Evolutionary conservation across 2,329 filamentous ascomycete genomes (phyloP), one percentile per base, ranked within the genome.

Genomic region (Colletotrichum endophyticum): DNA sequence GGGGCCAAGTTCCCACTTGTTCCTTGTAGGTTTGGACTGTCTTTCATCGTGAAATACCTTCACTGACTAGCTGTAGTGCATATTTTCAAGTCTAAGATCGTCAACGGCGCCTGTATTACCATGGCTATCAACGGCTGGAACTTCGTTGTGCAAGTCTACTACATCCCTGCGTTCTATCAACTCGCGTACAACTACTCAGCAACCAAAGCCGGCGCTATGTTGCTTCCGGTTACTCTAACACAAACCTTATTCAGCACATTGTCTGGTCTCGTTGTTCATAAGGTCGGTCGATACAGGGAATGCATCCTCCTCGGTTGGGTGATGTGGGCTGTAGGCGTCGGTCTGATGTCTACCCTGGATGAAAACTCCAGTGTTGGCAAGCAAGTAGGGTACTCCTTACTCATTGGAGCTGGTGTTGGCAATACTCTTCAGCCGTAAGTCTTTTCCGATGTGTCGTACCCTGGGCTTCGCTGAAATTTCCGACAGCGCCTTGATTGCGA

Each of bases 41-140:
- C 8, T 6, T 8, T 34, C 12, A 78, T 76, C 49, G 78, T 67
- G 13, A 36, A 79, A 13, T 66, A 19, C 13, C 78, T 78, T 8
- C 12, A 39, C 85, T 81, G 5, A 64, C 81, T 15, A 75, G 80
- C 5, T 70, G 0, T 80, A 80, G 85, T 91, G 44, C 87, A 90
- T 77, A 89, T 92, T 19, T 91, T 92, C 85, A 87, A 87, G 78
- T 86, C 85, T 2, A 84, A 83, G 19, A 89, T 91, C 34, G 89
- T 91, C 34, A 90, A 89, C 44, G 89, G 90, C 2, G 88, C 89
- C 1, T 91, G 88, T 75, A 78, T 91, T 22, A 91, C 89, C 19
- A 91, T 90, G 88, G 88, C 89, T 44, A 87, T 91, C 79, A 91
- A 91, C 67, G 90, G 90, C 5, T 91, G 90, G 90, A 91, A 91